phyloP scores from a whole-genome alignment of 108 stramenopile species.

The Pseudonitzschia pungens region DNA sequence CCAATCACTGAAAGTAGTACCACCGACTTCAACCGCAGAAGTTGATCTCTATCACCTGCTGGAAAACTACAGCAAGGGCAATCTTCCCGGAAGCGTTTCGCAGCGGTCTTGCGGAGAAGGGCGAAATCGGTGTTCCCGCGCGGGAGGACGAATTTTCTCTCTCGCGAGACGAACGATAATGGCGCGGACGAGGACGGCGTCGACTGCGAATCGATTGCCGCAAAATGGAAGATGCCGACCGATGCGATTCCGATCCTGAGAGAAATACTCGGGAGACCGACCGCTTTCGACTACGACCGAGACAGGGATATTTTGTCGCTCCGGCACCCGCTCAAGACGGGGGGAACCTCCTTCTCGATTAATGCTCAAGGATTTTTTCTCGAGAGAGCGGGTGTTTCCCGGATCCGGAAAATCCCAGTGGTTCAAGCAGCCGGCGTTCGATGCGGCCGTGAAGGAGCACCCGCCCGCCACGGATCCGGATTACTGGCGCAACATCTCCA shows the following conservation, averaged over 20 bases:
- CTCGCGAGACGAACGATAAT: background rate
- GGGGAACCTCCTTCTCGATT: slow-evolving; percentile 2
- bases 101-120: too few species aligned
- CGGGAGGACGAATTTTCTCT: too few species aligned
- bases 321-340: slow-evolving; percentile 5
- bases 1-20: too few species aligned
- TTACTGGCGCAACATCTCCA: background rate
- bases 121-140: too few species aligned
- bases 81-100: too few species aligned
- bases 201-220: background rate
- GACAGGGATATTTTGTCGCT: background rate
- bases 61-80: too few species aligned
- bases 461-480: background rate
- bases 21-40: too few species aligned
- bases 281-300: background rate
- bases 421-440: background rate
- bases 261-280: background rate
- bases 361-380: background rate
- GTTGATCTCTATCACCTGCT: too few species aligned
- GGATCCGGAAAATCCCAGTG: background rate
- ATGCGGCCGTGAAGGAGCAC: background rate
- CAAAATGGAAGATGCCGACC: background rate
- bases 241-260: background rate
- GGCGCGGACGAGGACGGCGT: background rate
- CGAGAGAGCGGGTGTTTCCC: background rate